Conservation (phyloP, 768 basidiomycete genomes). For the Tricholoma saponaceum region DNA sequence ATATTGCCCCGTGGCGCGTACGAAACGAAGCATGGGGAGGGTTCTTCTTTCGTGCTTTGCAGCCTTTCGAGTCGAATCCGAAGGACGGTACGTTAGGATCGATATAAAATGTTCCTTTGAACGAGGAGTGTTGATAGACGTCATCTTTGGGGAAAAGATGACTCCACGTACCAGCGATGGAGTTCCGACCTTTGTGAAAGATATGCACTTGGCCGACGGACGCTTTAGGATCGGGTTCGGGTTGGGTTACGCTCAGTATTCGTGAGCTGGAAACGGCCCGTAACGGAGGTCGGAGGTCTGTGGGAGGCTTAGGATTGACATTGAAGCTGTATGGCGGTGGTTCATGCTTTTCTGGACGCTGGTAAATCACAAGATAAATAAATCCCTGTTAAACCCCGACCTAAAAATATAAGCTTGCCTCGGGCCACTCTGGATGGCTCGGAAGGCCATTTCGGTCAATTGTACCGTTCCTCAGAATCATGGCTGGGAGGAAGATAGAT, state of each 20-base stretch:
- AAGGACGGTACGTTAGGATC: constrained; percentile 31
- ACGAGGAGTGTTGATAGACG: not conserved
- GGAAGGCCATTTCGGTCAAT: not conserved
- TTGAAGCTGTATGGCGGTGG: not conserved
- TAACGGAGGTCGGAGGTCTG: not conserved
- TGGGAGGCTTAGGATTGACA: not conserved
- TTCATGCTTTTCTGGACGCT: not conserved
- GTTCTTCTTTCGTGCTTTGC: constrained; percentile 23
- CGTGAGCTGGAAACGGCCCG: not conserved
- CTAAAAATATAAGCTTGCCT: not conserved
- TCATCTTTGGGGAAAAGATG: not conserved
- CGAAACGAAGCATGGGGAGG: constrained; percentile 37
- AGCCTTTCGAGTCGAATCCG: constrained; percentile 16
- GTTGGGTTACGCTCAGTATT: not conserved
- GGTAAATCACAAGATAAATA: not conserved
- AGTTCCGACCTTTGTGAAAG: not conserved
- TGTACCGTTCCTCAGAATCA: not conserved
- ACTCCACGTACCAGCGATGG: not conserved
- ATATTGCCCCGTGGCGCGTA: constrained; percentile 36
- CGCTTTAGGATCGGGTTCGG: not conserved
- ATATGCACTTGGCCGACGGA: constrained; percentile 11
- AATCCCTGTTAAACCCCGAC: not conserved
- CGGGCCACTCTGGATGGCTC: not conserved
- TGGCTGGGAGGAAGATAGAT: not conserved
- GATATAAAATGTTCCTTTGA: constrained; percentile 37